Percentiles rank a stretch among this genome's conserved stretches.
Conservation (phyloP, 371 early-diverging fungal genomes). For the Apophysomyces ossiformis region DNA sequence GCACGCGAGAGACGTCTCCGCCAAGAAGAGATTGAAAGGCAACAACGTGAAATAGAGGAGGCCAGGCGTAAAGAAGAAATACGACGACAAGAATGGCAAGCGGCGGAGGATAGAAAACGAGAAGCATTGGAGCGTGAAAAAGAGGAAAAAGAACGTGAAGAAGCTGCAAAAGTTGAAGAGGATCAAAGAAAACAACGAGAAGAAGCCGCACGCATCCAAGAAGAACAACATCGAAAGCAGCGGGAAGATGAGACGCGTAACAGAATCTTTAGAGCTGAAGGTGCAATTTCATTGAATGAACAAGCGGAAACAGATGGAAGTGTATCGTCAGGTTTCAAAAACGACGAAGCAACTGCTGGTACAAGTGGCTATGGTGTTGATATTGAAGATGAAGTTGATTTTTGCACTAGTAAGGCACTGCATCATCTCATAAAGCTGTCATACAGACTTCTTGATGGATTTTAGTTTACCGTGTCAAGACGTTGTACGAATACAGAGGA, state of each 20-base stretch:
- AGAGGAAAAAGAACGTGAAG: slow-evolving; percentile 16
- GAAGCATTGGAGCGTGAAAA: slow-evolving; percentile 21
- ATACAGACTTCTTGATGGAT: not conserved
- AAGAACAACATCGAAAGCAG: slow-evolving; percentile 12
- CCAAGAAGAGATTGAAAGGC: slow-evolving; percentile 34
- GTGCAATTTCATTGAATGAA: too few species aligned
- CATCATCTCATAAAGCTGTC: too few species aligned
- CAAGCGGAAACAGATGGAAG: too few species aligned
- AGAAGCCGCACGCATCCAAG: slow-evolving; percentile 5
- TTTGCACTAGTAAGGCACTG: slow-evolving; percentile 40
- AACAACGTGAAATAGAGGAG: slow-evolving; percentile 36
- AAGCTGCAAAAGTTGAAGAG: slow-evolving; percentile 14
- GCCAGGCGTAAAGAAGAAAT: slow-evolving; percentile 34
- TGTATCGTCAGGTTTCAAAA: not conserved
- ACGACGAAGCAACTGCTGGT: slow-evolving; percentile 39
- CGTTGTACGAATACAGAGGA: slow-evolving; percentile 53
- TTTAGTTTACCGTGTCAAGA: slow-evolving; percentile 48
- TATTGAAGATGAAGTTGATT: slow-evolving; percentile 55
- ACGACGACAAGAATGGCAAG: slow-evolving; percentile 39
- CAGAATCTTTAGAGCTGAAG: too few species aligned
- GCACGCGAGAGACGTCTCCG: slow-evolving; percentile 42
- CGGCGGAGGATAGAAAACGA: slow-evolving; percentile 21
- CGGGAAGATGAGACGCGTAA: not conserved
- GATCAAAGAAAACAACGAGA: slow-evolving; percentile 5
- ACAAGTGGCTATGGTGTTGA: slow-evolving; percentile 51